A percentile compares a stretch with the other conserved stretches of the same genome.
These are phyloP conservation scores for Sclerotinia glacialis DNA, from an alignment of 2,329 filamentous ascomycete genomes.

Conservation along the genomic window DNA sequence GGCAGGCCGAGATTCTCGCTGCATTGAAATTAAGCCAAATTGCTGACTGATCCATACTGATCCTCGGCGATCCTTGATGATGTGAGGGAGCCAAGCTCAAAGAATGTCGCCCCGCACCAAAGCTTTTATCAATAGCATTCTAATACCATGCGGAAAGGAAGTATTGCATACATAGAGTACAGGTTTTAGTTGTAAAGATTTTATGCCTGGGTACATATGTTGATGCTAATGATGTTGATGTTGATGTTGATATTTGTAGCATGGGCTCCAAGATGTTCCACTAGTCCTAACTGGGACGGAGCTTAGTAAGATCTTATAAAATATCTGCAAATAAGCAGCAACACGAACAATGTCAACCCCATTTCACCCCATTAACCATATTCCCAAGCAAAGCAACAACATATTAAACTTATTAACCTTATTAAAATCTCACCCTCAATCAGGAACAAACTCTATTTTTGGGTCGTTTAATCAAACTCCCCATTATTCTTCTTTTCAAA, in stretches of 20 bases:
- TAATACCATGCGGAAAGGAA: not conserved
- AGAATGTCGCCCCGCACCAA: not conserved
- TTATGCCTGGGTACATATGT: not conserved
- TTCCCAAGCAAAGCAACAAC: not conserved
- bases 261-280: not conserved
- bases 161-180: not conserved
- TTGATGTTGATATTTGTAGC: not conserved
- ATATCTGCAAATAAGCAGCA: not conserved
- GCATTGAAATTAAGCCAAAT: not conserved
- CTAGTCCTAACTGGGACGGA: not conserved
- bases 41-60: not conserved
- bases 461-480: not conserved
- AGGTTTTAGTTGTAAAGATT: not conserved
- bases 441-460: not conserved
- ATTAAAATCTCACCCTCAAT: not conserved
- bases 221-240: too few relatives aligned
- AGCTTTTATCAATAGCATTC: not conserved
- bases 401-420: not conserved
- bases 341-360: not conserved
- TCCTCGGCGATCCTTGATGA: not conserved
- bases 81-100: not conserved
- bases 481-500: not conserved
- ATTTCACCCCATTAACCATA: not conserved
- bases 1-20: not conserved
- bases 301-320: too few relatives aligned